These are phyloP conservation scores for Pachysandra terminalis DNA, from an alignment of 164 flowering plant species.

Conservation along the genomic window DNA sequence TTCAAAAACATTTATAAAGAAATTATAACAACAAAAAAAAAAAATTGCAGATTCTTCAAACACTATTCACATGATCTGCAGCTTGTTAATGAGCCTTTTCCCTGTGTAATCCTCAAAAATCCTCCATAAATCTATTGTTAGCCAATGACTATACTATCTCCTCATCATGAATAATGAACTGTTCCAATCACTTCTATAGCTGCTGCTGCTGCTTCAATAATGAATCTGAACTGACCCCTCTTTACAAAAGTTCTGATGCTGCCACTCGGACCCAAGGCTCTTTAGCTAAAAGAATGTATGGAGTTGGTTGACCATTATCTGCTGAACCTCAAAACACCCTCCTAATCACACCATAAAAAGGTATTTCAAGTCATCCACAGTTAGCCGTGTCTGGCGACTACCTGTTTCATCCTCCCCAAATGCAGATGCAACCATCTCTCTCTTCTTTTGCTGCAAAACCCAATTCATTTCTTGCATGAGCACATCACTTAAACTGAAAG, in stretches of 20 bases:
- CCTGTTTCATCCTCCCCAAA: conserved; percentile 88
- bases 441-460: conserved; percentile 77
- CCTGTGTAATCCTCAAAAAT: background rate
- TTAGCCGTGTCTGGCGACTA: conserved; percentile 64
- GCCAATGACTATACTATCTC: background rate
- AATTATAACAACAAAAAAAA: no score
- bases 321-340: background rate
- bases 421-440: conserved; percentile 88
- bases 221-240: no score
- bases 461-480: background rate
- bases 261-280: background rate
- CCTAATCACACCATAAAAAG: conserved; percentile 51
- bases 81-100: background rate
- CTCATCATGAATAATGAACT: background rate
- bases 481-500: background rate
- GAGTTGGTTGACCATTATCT: background rate
- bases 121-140: background rate
- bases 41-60: conserved; percentile 8
- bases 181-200: background rate
- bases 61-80: conserved; percentile 9
- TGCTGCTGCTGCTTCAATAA: background rate
- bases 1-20: background rate
- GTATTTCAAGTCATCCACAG: conserved; percentile 80
- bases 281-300: background rate
- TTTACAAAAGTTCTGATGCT: no score